phyloP scores from a whole-genome alignment of 2,329 filamentous ascomycete species.

The Geosmithia putterillii region DNA sequence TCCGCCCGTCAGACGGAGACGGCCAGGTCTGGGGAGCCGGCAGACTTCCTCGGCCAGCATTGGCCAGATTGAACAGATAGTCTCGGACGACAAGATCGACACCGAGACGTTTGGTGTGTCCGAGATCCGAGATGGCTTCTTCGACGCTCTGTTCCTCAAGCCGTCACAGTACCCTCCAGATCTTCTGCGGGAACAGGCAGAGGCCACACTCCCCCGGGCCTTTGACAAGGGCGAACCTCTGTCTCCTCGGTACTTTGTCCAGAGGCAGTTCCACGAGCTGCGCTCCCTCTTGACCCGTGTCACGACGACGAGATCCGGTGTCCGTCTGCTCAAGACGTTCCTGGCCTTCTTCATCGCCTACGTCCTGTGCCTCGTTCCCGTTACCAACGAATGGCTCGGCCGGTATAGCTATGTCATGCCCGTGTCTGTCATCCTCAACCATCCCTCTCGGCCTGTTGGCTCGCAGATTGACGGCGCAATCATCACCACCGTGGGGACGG shows the following conservation, averaged over 20 bases:
- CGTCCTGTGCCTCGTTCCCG: slow-evolving; percentile 38
- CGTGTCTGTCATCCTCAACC: slow-evolving; percentile 44
- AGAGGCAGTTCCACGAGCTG: slow-evolving; percentile 32
- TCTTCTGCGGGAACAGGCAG: slow-evolving; percentile 25
- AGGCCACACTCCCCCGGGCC: slow-evolving; percentile 30
- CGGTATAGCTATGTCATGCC: slow-evolving; percentile 42
- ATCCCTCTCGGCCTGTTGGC: slow-evolving; percentile 41
- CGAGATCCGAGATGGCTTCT: slow-evolving; percentile 33
- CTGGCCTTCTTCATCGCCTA: slow-evolving; percentile 45
- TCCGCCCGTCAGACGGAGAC: not conserved
- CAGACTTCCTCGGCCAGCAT: slow-evolving; percentile 17
- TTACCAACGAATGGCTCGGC: slow-evolving; percentile 35
- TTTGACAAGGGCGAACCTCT: slow-evolving; percentile 34
- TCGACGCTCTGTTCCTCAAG: slow-evolving; percentile 34
- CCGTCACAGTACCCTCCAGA: slow-evolving; percentile 12
- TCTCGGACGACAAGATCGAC: slow-evolving; percentile 19
- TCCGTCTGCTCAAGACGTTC: slow-evolving; percentile 39
- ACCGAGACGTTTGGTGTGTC: slow-evolving; percentile 27
- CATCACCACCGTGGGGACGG: slow-evolving; percentile 39
- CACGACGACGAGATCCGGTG: slow-evolving; percentile 33
- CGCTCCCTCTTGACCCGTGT: slow-evolving; percentile 16
- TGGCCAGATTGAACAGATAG: slow-evolving; percentile 18
- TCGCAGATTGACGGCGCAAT: slow-evolving; percentile 43
- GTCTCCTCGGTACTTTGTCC: slow-evolving; percentile 31
- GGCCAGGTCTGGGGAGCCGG: slow-evolving; percentile 6